These are phyloP conservation scores for Endocladia muricata DNA, from an alignment of 31 red algal species.

Conservation along the genomic window DNA sequence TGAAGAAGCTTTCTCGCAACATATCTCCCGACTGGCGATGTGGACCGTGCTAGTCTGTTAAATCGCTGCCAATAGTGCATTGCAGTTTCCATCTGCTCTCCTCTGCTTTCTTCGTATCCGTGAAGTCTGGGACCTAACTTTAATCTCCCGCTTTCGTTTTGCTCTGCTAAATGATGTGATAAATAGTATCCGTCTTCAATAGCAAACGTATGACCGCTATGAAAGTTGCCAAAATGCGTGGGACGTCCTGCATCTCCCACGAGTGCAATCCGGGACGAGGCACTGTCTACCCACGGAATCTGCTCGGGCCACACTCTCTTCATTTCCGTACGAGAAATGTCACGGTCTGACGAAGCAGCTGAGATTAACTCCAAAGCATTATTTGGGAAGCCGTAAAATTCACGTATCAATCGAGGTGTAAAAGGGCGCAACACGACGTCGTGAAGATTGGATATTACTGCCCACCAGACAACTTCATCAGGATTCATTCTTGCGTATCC, in stretches of 20 bases:
- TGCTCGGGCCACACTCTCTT: slow-evolving; percentile 64
- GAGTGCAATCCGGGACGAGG: slow-evolving; percentile 47
- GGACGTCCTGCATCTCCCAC: slow-evolving; percentile 59
- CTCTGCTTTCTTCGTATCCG: slow-evolving; percentile 31
- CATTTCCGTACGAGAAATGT: slow-evolving; percentile 51
- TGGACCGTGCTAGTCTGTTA: slow-evolving; percentile 30
- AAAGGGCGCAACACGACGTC: slow-evolving; percentile 50
- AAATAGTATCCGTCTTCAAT: slow-evolving; percentile 58
- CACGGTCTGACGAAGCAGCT: slow-evolving; percentile 33
- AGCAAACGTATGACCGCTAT: slow-evolving; percentile 41
- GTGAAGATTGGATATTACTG: slow-evolving; percentile 27
- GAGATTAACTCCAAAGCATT: slow-evolving; percentile 20
- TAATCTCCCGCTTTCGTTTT: slow-evolving; percentile 40
- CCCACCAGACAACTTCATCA: slow-evolving; percentile 72
- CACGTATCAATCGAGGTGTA: slow-evolving; percentile 28
- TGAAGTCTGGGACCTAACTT: slow-evolving; percentile 15
- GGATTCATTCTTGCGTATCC: slow-evolving; percentile 56
- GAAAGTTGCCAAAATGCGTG: slow-evolving; percentile 33
- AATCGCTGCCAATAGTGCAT: slow-evolving; percentile 35
- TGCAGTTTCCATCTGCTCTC: slow-evolving; percentile 16
- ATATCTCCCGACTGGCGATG: slow-evolving; percentile 34
- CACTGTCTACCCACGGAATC: slow-evolving; percentile 48
- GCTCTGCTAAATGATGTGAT: slow-evolving; percentile 49
- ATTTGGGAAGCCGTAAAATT: slow-evolving; percentile 22
- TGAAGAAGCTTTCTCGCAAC: slow-evolving; percentile 18